Base-by-base conservation (phyloP, 139 green algal genomes). In the Picochlorum sp. region DNA sequence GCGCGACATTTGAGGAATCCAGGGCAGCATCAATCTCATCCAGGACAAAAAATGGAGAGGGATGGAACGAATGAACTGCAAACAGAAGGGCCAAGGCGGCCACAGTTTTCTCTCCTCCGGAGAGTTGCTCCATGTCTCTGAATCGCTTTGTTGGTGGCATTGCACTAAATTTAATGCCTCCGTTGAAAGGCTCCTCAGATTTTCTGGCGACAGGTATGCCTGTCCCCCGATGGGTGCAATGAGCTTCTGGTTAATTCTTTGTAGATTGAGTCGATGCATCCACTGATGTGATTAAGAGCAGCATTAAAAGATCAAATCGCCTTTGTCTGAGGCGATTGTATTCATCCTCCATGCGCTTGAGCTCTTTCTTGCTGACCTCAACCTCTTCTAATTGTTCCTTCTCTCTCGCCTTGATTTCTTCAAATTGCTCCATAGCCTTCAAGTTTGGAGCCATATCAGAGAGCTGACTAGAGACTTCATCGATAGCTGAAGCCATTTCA, bases 91-190 rank as follows among this genome's bases (percentile, higher is more conserved):
- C 92, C 61, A 99, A 79, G 3, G 93, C 90, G 4, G 93, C 90
- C 21, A 99, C 83, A 7, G 94, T 97, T 84, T 85, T 85, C 52
- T 85, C 79, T 3, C 79, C 85, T 70, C 92, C 94, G 23, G 82
- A 94, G 24, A 99, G 86, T 77, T 95, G 83, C 65, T 97, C 91
- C 92, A 99, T 98, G 60, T 98, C 88, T 5, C 92, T 74, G 79
- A 95, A 98, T 21, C 92, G 78, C 80, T 98, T 98, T 59, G 84
- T 90, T 32, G 92, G 92, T 4, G 92, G 92, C 81, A 97, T 98
- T 66, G 92, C 91, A 2, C 76, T 91, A 79, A 91, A 98, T 69
- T 94, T 95, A 72, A 96, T 85, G 45, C 92, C 92, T 10, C 62
- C 68, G 45, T 87, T 69, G 78, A 87, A 97, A 6, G 91, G 91